Evolutionary conservation across 306 rosid genomes (phyloP).

Genomic region (Spatholobus suberectus): DNA sequence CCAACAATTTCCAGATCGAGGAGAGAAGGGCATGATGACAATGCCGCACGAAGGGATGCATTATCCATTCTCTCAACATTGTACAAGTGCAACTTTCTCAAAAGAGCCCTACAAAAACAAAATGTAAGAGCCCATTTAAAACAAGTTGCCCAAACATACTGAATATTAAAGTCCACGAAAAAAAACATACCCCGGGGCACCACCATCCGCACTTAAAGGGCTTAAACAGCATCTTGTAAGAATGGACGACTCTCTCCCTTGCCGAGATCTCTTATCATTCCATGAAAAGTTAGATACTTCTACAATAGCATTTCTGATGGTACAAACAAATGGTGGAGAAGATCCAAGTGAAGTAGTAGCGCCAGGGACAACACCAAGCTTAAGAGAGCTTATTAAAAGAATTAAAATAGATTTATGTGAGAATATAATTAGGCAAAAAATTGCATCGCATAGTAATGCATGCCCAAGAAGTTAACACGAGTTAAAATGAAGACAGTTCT

Average conservation of each 20-base stretch:
- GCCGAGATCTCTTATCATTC: constrained; percentile 95
- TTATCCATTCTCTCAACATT: constrained; percentile 93
- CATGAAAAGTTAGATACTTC: constrained; percentile 87
- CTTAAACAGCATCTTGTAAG: constrained; percentile 92
- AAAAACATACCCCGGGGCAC: constrained; percentile 82
- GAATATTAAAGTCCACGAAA: constrained; percentile 39
- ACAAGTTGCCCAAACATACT: background rate
- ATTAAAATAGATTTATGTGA: constrained; percentile 32
- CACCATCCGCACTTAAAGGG: constrained; percentile 78
- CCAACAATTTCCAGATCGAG: constrained; percentile 96
- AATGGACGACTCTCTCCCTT: constrained; percentile 92
- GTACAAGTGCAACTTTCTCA: constrained; percentile 89
- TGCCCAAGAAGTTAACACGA: constrained; percentile 20
- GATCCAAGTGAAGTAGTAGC: constrained; percentile 68
- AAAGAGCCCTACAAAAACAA: constrained; percentile 61
- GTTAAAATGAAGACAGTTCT: constrained; percentile 26
- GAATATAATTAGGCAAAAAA: constrained; percentile 22
- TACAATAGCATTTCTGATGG: constrained; percentile 66
- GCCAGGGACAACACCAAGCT: constrained; percentile 88
- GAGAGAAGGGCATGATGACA: constrained; percentile 86
- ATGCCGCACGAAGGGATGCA: constrained; percentile 76
- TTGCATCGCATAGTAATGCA: constrained; percentile 2
- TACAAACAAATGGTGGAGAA: constrained; percentile 75
- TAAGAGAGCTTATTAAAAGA: constrained; percentile 77
- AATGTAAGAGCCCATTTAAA: constrained; percentile 37